These are phyloP conservation scores for Lasiosphaeria hispida DNA, from an alignment of 495 filamentous ascomycete species.

Conservation along the genomic window DNA sequence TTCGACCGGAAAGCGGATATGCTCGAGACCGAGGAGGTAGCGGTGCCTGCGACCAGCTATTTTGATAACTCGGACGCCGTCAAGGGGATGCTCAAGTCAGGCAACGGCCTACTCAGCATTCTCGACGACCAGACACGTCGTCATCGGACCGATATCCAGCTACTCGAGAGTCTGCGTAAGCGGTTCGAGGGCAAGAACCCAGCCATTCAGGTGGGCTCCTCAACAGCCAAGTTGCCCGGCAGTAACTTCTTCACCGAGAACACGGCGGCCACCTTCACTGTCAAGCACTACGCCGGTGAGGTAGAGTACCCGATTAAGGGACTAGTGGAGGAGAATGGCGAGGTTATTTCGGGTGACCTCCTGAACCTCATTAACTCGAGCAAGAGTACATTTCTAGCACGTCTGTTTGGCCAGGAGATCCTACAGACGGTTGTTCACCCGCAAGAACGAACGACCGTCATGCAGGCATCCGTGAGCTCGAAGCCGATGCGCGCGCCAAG, in stretches of 20 bases:
- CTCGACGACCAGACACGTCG: slow-evolving; percentile 92
- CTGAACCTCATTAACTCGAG: slow-evolving; percentile 92
- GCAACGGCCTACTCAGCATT: slow-evolving; percentile 90
- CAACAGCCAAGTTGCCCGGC: slow-evolving; percentile 66
- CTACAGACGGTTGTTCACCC: slow-evolving; percentile 88
- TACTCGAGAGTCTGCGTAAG: slow-evolving; percentile 85
- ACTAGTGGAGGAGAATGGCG: slow-evolving; percentile 89
- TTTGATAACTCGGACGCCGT: slow-evolving; percentile 97
- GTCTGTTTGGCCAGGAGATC: slow-evolving; percentile 90
- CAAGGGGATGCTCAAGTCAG: slow-evolving; percentile 81
- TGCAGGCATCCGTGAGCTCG: slow-evolving; percentile 95
- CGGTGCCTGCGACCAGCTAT: slow-evolving; percentile 85
- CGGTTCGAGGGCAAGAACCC: slow-evolving; percentile 93
- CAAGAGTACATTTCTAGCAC: slow-evolving; percentile 80
- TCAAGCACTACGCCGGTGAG: slow-evolving; percentile 94
- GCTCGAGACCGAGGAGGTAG: slow-evolving; percentile 87
- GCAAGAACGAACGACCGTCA: slow-evolving; percentile 82
- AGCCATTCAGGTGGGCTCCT: slow-evolving; percentile 71
- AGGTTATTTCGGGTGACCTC: slow-evolving; percentile 90
- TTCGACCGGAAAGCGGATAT: slow-evolving; percentile 90
- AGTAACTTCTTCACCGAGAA: slow-evolving; percentile 82
- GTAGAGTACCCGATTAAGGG: slow-evolving; percentile 89
- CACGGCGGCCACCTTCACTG: slow-evolving; percentile 72
- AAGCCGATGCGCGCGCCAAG: slow-evolving; percentile 90
- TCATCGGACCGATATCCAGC: slow-evolving; percentile 80